These are phyloP conservation scores for Flaveria floridana DNA, from an alignment of 140 eudicot species.

Conservation along the genomic window DNA sequence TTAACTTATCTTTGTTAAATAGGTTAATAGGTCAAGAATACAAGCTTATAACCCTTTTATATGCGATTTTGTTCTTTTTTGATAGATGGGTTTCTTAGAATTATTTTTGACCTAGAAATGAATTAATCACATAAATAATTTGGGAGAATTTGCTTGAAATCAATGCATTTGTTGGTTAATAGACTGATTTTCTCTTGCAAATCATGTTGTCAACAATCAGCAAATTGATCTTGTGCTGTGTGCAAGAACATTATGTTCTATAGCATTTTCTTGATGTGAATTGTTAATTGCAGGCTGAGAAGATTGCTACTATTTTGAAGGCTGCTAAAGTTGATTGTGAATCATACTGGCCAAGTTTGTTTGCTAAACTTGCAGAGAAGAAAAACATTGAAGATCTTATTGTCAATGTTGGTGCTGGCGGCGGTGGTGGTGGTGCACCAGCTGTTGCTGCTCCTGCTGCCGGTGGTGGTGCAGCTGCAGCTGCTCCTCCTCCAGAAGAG, in stretches of 20 bases:
- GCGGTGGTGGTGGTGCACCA: slow-evolving; percentile 39
- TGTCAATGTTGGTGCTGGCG: slow-evolving; percentile 41
- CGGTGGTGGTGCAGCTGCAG: slow-evolving; percentile 36
- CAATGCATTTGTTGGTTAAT: neutral
- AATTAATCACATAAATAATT: neutral
- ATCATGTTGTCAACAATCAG: neutral
- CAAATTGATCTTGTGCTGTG: no score
- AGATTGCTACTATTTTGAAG: slow-evolving; percentile 41
- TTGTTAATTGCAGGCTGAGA: slow-evolving; percentile 36
- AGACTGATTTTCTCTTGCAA: neutral
- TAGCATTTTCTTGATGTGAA: neutral
- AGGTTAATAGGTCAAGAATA: no score
- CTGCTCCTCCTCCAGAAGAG: slow-evolving; percentile 39
- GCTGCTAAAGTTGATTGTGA: slow-evolving; percentile 39
- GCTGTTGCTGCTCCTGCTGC: slow-evolving; percentile 40
- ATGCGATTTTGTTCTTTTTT: neutral
- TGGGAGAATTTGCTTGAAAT: neutral
- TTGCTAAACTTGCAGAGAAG: slow-evolving; percentile 45
- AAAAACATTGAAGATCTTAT: slow-evolving; percentile 41
- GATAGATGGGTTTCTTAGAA: neutral
- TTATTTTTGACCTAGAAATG: neutral
- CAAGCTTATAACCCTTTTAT: no score
- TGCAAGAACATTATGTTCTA: neutral
- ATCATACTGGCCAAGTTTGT: slow-evolving; percentile 47
- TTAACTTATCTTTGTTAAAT: no score